Evolutionary conservation across 495 filamentous ascomycete species (phyloP).

Genomic region (Penicillium diatomitis): DNA sequence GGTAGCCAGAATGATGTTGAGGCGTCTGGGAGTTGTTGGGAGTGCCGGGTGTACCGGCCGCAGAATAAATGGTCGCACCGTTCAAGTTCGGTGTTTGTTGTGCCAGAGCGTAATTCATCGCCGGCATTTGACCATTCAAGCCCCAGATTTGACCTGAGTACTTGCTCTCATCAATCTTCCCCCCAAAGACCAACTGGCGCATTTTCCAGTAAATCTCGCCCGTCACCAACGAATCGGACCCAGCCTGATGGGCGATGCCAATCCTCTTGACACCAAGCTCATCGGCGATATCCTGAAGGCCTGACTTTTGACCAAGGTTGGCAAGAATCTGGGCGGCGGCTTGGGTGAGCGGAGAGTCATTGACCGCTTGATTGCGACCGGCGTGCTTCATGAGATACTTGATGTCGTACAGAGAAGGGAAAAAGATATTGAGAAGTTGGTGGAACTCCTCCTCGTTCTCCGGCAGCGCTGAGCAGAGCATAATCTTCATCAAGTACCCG

Average conservation of each 20-base stretch:
- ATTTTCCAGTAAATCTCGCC: constrained; percentile 90
- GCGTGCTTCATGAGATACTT: constrained; percentile 94
- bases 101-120: constrained; percentile 36
- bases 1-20: constrained; percentile 38
- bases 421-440: constrained; percentile 75
- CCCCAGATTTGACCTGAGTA: constrained; percentile 86
- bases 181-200: constrained; percentile 75
- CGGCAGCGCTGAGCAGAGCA: constrained; percentile 69
- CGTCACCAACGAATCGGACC: constrained; percentile 83
- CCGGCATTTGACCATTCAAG: constrained; percentile 53
- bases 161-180: constrained; percentile 62
- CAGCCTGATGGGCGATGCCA: constrained; percentile 80
- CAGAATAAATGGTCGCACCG: constrained; percentile 46
- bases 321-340: constrained; percentile 59
- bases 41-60: constrained; percentile 59
- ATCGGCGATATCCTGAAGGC: constrained; percentile 87
- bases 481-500: constrained; percentile 89
- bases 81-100: constrained; percentile 47
- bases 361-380: constrained; percentile 53
- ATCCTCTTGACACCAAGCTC: constrained; percentile 80
- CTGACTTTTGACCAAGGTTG: constrained; percentile 75
- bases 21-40: constrained; percentile 56
- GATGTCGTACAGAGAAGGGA: constrained; percentile 88
- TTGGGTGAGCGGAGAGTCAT: constrained; percentile 49
- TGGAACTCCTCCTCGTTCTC: constrained; percentile 84